Evolutionary conservation across 208 protist species (phyloP).

Genomic region (Trypanosoma mega): DNA sequence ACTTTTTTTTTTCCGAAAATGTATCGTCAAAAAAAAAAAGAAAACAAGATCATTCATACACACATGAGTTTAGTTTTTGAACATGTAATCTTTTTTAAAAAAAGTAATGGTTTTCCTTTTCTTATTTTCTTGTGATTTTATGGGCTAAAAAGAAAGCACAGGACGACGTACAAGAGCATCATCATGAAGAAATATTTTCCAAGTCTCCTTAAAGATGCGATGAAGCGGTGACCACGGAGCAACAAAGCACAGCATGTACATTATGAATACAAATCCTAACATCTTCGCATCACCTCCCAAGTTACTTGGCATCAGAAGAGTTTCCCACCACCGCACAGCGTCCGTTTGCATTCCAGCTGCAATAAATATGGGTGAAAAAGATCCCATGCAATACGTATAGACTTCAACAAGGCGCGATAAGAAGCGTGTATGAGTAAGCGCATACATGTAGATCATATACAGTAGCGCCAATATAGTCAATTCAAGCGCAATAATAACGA

Average conservation of each 20-base stretch:
- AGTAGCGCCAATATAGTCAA: constrained; percentile 13
- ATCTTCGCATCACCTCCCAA: constrained; percentile 10
- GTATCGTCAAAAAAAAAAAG: too few species aligned
- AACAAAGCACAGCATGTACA: constrained; percentile 37
- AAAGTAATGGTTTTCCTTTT: too few species aligned
- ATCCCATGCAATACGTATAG: not conserved
- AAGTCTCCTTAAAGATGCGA: constrained; percentile 43
- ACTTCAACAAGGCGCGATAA: not conserved
- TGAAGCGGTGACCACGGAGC: constrained; percentile 45
- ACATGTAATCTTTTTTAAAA: too few species aligned
- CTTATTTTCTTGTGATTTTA: too few species aligned
- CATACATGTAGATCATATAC: constrained; percentile 9
- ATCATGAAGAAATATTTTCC: constrained; percentile 51
- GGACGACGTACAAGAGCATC: constrained; percentile 57
- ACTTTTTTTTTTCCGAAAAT: too few species aligned
- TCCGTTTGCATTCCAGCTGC: too few species aligned
- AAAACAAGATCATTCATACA: too few species aligned
- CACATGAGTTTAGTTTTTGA: too few species aligned
- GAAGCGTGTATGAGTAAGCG: constrained; percentile 21
- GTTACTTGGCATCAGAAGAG: not conserved
- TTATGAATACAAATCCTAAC: constrained; percentile 40
- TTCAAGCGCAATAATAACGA: constrained; percentile 32
- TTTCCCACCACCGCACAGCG: constrained; percentile 2
- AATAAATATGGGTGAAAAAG: too few species aligned
- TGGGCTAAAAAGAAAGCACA: constrained; percentile 53